Conservation (phyloP, 2,329 filamentous ascomycete species). For the Exophiala xenobiotica region DNA sequence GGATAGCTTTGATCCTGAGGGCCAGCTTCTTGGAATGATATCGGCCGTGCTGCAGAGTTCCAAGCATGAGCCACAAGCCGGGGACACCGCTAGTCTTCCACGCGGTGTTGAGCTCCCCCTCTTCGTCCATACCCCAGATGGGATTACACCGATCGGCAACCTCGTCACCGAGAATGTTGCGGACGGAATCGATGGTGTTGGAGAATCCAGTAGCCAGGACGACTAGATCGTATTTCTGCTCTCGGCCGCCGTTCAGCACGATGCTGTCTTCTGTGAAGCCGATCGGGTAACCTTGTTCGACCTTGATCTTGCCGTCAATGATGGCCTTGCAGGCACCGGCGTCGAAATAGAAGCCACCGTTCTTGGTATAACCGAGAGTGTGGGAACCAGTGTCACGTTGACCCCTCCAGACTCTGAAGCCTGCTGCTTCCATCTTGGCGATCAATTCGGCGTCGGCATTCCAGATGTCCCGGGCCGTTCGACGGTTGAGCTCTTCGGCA, state of each 20-base stretch:
- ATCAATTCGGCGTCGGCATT: slow-evolving; percentile 12
- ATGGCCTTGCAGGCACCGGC: slow-evolving; percentile 35
- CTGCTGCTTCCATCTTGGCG: slow-evolving; percentile 6
- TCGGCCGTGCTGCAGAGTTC: neutral
- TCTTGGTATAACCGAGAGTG: slow-evolving; percentile 27
- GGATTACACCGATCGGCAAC: slow-evolving; percentile 30
- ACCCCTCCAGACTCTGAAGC: slow-evolving; percentile 32
- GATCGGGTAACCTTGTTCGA: slow-evolving; percentile 29
- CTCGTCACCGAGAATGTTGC: slow-evolving; percentile 30
- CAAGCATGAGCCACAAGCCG: slow-evolving; percentile 39
- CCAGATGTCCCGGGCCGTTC: slow-evolving; percentile 8
- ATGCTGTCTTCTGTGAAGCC: slow-evolving; percentile 37
- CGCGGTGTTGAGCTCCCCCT: slow-evolving; percentile 34
- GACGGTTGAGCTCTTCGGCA: slow-evolving; percentile 7
- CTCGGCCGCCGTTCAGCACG: slow-evolving; percentile 35
- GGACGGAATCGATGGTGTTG: slow-evolving; percentile 32
- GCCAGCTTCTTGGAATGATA: neutral
- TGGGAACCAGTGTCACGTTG: slow-evolving; percentile 37
- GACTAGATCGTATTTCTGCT: slow-evolving; percentile 36
- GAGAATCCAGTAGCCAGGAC: slow-evolving; percentile 35
- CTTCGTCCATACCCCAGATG: slow-evolving; percentile 35
- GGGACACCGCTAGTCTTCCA: slow-evolving; percentile 37
- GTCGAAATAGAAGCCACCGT: slow-evolving; percentile 31
- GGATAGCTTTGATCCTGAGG: neutral
- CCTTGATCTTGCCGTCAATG: slow-evolving; percentile 34